Percentiles rank a stretch among this genome's conserved stretches.
These are phyloP conservation scores for Sophora flavescens DNA, from an alignment of 306 rosid species.

Conservation along the genomic window DNA sequence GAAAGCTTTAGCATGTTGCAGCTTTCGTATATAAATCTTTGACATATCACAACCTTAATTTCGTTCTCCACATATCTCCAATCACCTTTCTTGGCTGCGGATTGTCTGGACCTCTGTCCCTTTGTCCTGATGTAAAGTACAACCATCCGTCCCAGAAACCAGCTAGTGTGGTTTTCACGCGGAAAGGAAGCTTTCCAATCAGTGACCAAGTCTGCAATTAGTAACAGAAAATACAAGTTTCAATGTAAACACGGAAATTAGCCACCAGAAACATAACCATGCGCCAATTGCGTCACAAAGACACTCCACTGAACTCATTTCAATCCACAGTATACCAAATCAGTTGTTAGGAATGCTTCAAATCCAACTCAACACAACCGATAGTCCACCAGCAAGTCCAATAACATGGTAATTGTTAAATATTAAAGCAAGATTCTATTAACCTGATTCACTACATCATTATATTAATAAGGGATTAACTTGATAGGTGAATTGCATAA, in stretches of 20 bases:
- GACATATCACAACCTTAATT: conserved; percentile 52
- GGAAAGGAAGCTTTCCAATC: conserved; percentile 94
- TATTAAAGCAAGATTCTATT: background rate
- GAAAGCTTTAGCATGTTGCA: background rate
- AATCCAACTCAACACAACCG: too few species aligned
- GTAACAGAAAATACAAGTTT: background rate
- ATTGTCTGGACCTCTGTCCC: conserved; percentile 92
- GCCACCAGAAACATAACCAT: background rate
- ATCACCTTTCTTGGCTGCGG: conserved; percentile 82
- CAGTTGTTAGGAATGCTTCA: too few species aligned
- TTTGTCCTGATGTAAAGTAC: conserved; percentile 90
- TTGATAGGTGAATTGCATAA: background rate
- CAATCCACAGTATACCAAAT: too few species aligned
- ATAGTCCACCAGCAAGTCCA: too few species aligned
- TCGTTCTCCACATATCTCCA: conserved; percentile 84
- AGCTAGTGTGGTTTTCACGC: conserved; percentile 81
- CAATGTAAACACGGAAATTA: background rate
- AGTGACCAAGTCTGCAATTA: conserved; percentile 81
- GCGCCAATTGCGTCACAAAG: too few species aligned
- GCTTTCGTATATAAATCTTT: background rate
- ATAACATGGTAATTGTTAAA: background rate
- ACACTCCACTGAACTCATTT: too few species aligned
- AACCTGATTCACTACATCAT: background rate
- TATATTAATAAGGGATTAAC: background rate
- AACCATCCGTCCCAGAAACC: conserved; percentile 90